These are phyloP conservation scores for Plasmodium malariae DNA, from an alignment of 169 alveolate genomes.

Conservation along the genomic window DNA sequence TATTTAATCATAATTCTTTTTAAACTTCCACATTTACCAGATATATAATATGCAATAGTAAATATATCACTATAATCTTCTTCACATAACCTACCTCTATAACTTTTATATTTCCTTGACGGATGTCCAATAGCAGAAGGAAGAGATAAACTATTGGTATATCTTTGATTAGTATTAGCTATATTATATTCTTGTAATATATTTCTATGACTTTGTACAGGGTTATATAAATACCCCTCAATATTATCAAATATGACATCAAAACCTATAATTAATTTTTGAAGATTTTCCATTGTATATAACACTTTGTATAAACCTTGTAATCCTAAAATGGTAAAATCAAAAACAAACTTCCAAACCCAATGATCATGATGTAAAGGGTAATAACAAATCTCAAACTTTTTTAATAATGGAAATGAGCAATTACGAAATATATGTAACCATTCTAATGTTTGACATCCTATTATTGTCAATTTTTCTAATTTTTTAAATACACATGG, in stretches of 20 bases:
- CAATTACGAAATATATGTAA: slow-evolving; percentile 75
- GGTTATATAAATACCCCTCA: slow-evolving; percentile 67
- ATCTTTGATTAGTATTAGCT: slow-evolving; percentile 20
- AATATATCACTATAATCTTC: slow-evolving; percentile 76
- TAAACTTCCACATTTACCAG: slow-evolving; percentile 54
- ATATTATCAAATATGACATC: slow-evolving; percentile 62
- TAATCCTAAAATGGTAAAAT: slow-evolving; percentile 69
- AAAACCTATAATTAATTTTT: slow-evolving; percentile 59
- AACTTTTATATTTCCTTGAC: slow-evolving; percentile 59
- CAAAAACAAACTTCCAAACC: slow-evolving; percentile 75
- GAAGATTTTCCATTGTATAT: slow-evolving; percentile 74
- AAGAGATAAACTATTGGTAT: slow-evolving; percentile 33
- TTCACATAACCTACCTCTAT: slow-evolving; percentile 65
- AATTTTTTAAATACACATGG: slow-evolving; percentile 60
- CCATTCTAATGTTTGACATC: slow-evolving; percentile 77
- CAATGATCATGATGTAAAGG: slow-evolving; percentile 77
- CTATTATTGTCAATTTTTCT: slow-evolving; percentile 73
- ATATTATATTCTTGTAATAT: slow-evolving; percentile 34
- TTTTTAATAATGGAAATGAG: slow-evolving; percentile 69
- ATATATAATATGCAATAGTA: slow-evolving; percentile 71
- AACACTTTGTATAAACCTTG: slow-evolving; percentile 64
- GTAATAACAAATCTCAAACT: slow-evolving; percentile 66
- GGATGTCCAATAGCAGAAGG: slow-evolving; percentile 75
- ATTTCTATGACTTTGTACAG: slow-evolving; percentile 73
- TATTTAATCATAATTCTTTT: slow-evolving; percentile 62